Evolutionary conservation across 139 green algal species (phyloP), one percentile per base, ranked within the genome.

Genomic region (Tetratostichococcus sp.): DNA sequence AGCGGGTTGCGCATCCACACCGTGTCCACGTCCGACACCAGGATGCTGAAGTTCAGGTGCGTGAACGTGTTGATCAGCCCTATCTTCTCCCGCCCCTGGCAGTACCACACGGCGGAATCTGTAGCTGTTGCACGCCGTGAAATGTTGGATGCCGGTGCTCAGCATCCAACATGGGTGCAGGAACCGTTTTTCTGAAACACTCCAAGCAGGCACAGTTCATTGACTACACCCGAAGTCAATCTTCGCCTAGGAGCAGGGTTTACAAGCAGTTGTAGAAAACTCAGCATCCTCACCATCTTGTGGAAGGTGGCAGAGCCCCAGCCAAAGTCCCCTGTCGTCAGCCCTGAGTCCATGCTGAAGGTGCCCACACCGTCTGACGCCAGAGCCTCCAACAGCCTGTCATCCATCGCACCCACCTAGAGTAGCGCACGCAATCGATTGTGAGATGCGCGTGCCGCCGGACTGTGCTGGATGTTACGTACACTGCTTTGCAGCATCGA

Each of bases 11-110:
- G 74, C 35, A 97, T 79, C 89, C 89, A 98, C 65, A 96, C 86
- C 5, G 91, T 92, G 79, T 98, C 94, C 69, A 97, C 95, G 76
- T 98, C 94, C n/a, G 84, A 89, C 30, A 98, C 92, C 32, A 98
- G 81, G 26, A 97, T 65, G 43, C 88, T 71, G 70, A 92, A 82
- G 19, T 85, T 88, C 67, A 94, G 78, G 43, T 91, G 74, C 0
- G 93, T 88, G 81, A 98, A 95, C 3, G 88, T 78, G 25, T 83
- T 43, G 58, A 97, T 88, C 30, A 98, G 85, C 30, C 79, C 80
- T 71, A 98, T 94, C 85, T 97, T 98, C 76, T 97, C 86, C 25
- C 94, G 80, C 21, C 88, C 89, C 78, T 83, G 78, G 21, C 26
- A 2, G 22, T 25, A 17, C 39, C 6, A 6, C 39, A 50, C 39